Evolutionary conservation across 2,329 filamentous ascomycete species (phyloP).

Genomic region (Huntiella decipiens): DNA sequence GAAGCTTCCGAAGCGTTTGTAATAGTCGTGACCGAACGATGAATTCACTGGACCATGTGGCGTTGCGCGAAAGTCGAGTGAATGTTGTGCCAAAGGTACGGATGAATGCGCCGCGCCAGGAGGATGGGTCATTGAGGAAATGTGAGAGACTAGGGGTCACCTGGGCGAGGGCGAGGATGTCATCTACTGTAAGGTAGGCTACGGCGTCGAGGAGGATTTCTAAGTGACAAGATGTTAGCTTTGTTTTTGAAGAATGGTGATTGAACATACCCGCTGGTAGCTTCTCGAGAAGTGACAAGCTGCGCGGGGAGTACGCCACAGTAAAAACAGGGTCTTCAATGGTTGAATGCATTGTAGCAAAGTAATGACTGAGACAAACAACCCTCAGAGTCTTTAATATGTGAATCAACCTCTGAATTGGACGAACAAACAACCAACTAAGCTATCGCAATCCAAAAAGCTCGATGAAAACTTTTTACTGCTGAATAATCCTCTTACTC

Average conservation of each 20-base stretch:
- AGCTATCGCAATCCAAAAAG: too few relatives aligned
- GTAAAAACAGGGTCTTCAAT: too few relatives aligned
- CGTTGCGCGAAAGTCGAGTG: conserved; percentile 16
- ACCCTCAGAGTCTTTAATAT: too few relatives aligned
- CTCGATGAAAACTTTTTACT: too few relatives aligned
- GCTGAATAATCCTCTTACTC: too few relatives aligned
- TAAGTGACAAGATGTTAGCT: conserved; percentile 20
- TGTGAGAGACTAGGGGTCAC: conserved; percentile 77
- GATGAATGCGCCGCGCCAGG: conserved; percentile 82
- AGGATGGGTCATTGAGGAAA: conserved; percentile 76
- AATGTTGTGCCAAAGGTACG: conserved; percentile 59
- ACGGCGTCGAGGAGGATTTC: conserved; percentile 84
- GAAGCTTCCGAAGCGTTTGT: conserved; percentile 50
- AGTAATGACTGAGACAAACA: too few relatives aligned
- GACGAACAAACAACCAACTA: too few relatives aligned
- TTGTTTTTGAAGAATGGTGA: neutral
- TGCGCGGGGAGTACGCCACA: too few relatives aligned
- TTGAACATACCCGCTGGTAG: too few relatives aligned
- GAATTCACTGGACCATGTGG: conserved; percentile 30
- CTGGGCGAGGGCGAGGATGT: conserved; percentile 62
- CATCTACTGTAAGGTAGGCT: conserved; percentile 73
- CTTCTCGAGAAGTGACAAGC: too few relatives aligned
- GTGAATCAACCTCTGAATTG: too few relatives aligned
- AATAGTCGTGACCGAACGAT: conserved; percentile 50
- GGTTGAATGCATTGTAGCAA: too few relatives aligned